A percentile compares a stretch with the other conserved stretches of the same genome.
Conservation (phyloP, 2,329 filamentous ascomycete species). For the Capronia americana region DNA sequence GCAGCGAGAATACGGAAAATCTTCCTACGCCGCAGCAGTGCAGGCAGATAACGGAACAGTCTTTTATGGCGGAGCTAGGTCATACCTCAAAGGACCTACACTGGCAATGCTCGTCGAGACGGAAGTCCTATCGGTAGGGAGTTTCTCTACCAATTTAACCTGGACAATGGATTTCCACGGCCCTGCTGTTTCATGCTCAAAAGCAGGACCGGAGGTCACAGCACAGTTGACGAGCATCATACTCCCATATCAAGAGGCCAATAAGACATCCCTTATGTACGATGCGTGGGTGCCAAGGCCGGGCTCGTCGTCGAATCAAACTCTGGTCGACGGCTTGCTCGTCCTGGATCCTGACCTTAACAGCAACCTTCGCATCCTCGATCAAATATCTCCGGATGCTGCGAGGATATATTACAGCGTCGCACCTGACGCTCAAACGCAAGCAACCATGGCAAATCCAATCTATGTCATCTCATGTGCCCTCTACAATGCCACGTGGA, state of each 20-base stretch:
- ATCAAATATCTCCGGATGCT: slow-evolving; percentile 15
- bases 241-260: slow-evolving; percentile 3
- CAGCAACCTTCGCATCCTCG: slow-evolving; percentile 18
- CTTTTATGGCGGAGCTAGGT: slow-evolving; percentile 13
- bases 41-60: slow-evolving; percentile 7
- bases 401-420: slow-evolving; percentile 17
- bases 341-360: slow-evolving; percentile 8
- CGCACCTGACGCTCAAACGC: background rate
- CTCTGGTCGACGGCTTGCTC: slow-evolving; percentile 12
- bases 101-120: slow-evolving; percentile 12
- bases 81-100: slow-evolving; percentile 17
- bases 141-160: slow-evolving; percentile 6
- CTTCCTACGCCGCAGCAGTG: slow-evolving; percentile 2
- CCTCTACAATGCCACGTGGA: slow-evolving; percentile 6
- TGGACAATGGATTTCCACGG: slow-evolving; percentile 11
- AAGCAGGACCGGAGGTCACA: slow-evolving; percentile 8
- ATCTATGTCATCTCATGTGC: slow-evolving; percentile 12
- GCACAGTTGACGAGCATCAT: slow-evolving; percentile 2
- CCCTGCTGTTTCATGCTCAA: slow-evolving; percentile 7
- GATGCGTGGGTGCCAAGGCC: slow-evolving; percentile 12
- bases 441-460: slow-evolving; percentile 5
- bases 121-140: slow-evolving; percentile 5
- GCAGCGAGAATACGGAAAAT: slow-evolving; percentile 15
- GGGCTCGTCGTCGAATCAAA: background rate
- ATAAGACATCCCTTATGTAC: slow-evolving; percentile 8